A percentile compares a stretch with the other conserved stretches of the same genome.
These are phyloP conservation scores for Cicer chorassanicum DNA, from an alignment of 306 rosid species.

Conservation along the genomic window DNA sequence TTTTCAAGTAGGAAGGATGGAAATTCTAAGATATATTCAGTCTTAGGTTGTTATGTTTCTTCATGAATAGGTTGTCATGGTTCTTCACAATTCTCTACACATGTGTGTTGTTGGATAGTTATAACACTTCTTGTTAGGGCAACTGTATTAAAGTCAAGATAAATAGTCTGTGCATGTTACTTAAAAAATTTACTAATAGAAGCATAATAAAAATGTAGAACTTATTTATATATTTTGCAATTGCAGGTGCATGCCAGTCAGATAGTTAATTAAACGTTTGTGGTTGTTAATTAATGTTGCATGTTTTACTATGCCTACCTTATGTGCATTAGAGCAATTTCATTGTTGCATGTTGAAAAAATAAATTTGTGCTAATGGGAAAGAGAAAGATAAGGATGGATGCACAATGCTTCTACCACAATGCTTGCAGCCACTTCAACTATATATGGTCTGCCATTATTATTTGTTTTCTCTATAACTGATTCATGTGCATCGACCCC, in stretches of 20 bases:
- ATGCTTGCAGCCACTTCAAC: too few species aligned
- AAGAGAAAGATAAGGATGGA: too few species aligned
- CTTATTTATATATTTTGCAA: background rate
- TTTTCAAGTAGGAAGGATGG: slow-evolving; percentile 33
- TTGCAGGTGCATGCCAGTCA: background rate
- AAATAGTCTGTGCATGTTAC: slow-evolving; percentile 42
- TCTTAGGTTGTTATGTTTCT: slow-evolving; percentile 29
- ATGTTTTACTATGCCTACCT: background rate
- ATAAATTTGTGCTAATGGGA: background rate
- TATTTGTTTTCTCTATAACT: too few species aligned
- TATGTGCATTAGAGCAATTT: background rate
- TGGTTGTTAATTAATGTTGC: background rate
- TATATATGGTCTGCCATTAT: too few species aligned
- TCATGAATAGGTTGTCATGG: slow-evolving; percentile 40
- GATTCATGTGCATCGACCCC: too few species aligned
- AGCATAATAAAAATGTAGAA: slow-evolving; percentile 37
- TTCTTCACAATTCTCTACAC: slow-evolving; percentile 44
- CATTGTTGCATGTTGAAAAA: background rate
- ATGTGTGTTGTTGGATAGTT: slow-evolving; percentile 44
- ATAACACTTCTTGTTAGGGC: slow-evolving; percentile 35
- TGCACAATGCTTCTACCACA: too few species aligned
- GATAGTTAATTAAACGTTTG: background rate
- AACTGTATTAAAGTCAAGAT: slow-evolving; percentile 33
- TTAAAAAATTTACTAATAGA: slow-evolving; percentile 40
- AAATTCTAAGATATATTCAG: slow-evolving; percentile 16